These are phyloP conservation scores for Rhinocladiella mackenziei DNA, from an alignment of 2,329 filamentous ascomycete genomes.

Conservation along the genomic window DNA sequence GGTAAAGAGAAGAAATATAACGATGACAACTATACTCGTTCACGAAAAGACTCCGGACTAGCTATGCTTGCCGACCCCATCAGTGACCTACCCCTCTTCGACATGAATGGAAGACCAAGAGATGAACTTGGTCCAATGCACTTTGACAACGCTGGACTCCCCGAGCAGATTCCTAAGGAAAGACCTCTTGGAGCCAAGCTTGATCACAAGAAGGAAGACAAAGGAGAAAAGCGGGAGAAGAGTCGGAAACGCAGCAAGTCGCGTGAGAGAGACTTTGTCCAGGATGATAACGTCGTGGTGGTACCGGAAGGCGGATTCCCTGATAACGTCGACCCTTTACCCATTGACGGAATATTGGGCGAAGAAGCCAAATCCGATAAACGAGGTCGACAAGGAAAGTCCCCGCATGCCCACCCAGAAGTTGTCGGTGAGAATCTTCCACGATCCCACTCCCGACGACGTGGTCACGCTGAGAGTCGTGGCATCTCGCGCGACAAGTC, in stretches of 20 bases:
- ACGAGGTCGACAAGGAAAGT: slow-evolving; percentile 20
- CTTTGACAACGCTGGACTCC: slow-evolving; percentile 23
- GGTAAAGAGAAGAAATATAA: slow-evolving; percentile 13
- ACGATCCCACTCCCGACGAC: slow-evolving; percentile 22
- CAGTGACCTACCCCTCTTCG: slow-evolving; percentile 21
- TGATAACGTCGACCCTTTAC: slow-evolving; percentile 9
- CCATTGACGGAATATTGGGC: slow-evolving; percentile 11
- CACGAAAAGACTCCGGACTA: slow-evolving; percentile 22
- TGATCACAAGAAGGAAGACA: slow-evolving; percentile 18
- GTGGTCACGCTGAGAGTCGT: slow-evolving; percentile 8
- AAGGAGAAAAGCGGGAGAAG: slow-evolving; percentile 18
- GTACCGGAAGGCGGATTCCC: slow-evolving; percentile 3
- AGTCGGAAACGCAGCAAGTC: slow-evolving; percentile 19
- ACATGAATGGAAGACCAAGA: slow-evolving; percentile 22
- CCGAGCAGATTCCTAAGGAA: slow-evolving; percentile 26
- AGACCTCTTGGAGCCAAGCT: slow-evolving; percentile 25
- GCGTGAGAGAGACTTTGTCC: slow-evolving; percentile 7
- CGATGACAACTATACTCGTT: slow-evolving; percentile 14
- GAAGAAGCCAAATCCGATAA: slow-evolving; percentile 8
- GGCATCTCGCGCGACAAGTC: slow-evolving; percentile 14
- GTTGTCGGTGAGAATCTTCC: slow-evolving; percentile 13
- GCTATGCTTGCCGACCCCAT: slow-evolving; percentile 25
- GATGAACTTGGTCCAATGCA: slow-evolving; percentile 22
- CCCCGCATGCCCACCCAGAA: slow-evolving; percentile 17
- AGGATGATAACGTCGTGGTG: slow-evolving; percentile 10